Conservation (phyloP, 2,329 filamentous ascomycete genomes). For the Aspergillus unguis region DNA sequence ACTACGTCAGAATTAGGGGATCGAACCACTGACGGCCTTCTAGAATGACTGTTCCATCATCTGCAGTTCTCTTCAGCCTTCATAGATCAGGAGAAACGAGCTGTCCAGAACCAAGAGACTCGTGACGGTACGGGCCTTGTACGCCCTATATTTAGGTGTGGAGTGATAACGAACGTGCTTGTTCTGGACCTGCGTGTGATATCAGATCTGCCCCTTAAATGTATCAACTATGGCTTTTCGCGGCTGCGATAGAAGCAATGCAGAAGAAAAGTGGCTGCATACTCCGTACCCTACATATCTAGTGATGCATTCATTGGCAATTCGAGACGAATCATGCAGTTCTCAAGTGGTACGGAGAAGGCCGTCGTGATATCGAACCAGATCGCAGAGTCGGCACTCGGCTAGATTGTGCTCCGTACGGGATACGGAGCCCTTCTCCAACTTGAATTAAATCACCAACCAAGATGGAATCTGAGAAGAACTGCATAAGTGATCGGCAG, state of each 20-base stretch:
- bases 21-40: background rate
- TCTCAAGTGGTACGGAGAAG: no score
- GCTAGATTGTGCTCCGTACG: no score
- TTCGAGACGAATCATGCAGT: no score
- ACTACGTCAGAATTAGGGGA: no score
- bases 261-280: no score
- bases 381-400: no score
- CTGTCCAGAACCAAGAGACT: constrained; percentile 1
- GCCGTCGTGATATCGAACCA: no score
- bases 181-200: constrained; percentile 10
- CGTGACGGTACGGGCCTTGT: constrained; percentile 5
- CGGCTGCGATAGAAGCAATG: no score
- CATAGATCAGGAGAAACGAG: constrained; percentile 18
- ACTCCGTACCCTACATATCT: no score
- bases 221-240: no score
- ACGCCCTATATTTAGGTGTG: constrained; percentile 7
- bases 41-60: background rate
- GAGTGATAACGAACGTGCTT: constrained; percentile 4
- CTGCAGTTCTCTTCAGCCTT: background rate
- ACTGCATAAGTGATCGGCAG: constrained; percentile 5
- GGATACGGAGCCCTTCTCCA: background rate
- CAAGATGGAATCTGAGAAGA: background rate
- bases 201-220: background rate
- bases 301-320: no score
- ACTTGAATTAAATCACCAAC: background rate